Conservation (phyloP, 1,139 yeast genomes). For the Yamadazyma dushanensis region DNA sequence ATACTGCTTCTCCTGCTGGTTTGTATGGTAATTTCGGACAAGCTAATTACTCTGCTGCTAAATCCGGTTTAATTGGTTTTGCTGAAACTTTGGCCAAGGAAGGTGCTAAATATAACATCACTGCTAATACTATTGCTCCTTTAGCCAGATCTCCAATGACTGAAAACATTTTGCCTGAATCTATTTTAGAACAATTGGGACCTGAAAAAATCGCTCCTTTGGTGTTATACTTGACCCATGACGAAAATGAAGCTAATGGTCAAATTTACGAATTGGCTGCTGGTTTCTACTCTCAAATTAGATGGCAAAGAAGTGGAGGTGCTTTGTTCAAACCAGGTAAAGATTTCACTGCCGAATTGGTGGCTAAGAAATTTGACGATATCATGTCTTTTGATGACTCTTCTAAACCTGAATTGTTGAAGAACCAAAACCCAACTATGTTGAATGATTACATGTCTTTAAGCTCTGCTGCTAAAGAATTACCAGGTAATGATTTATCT, state of each 20-base stretch:
- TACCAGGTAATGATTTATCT: constrained; percentile 60
- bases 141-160: constrained; percentile 97
- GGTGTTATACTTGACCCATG: constrained; percentile 78
- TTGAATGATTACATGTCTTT: constrained; percentile 62
- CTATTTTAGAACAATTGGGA: constrained; percentile 72
- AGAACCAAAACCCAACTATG: constrained; percentile 65
- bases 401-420: constrained; percentile 51
- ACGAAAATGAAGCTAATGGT: constrained; percentile 59
- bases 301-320: constrained; percentile 95
- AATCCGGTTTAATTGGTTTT: constrained; percentile 84
- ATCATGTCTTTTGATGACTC: constrained; percentile 60
- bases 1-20: constrained; percentile 96
- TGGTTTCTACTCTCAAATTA: constrained; percentile 85
- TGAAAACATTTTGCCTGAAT: constrained; percentile 83
- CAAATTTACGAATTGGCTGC: constrained; percentile 92
- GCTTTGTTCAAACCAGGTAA: constrained; percentile 78
- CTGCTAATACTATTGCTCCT: constrained; percentile 88
- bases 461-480: constrained; percentile 49
- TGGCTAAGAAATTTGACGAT: constrained; percentile 66
- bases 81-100: constrained; percentile 95
- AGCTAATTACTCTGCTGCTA: constrained; percentile 93
- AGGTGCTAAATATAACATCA: constrained; percentile 81
- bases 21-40: constrained; percentile 97
- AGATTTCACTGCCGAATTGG: constrained; percentile 81
- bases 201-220: constrained; percentile 92